Evolutionary conservation across 2,329 filamentous ascomycete species (phyloP).

Genomic region (Pyrenochaeta sp.): DNA sequence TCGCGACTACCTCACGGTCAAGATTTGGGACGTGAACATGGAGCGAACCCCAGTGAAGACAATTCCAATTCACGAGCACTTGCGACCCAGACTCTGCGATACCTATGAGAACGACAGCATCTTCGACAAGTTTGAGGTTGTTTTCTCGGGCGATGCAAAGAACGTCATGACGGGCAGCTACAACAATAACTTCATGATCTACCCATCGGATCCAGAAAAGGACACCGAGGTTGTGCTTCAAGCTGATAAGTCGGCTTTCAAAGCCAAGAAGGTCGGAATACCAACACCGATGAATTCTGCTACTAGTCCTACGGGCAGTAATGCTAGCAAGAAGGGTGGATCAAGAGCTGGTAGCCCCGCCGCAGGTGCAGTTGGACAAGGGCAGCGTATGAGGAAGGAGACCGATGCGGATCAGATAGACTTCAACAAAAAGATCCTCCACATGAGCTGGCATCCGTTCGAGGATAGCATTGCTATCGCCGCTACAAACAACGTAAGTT

Average conservation of each 20-base stretch:
- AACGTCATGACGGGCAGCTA: conserved; percentile 99
- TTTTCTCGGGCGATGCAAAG: conserved; percentile 97
- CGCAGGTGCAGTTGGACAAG: conserved; percentile 72
- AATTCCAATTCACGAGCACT: conserved; percentile 97
- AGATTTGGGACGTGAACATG: conserved; percentile 99
- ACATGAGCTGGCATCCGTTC: conserved; percentile 99
- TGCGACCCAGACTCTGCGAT: conserved; percentile 91
- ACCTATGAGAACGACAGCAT: conserved; percentile 99
- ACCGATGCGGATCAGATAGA: conserved; percentile 99
- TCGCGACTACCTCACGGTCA: conserved; percentile 96
- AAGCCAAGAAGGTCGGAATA: conserved; percentile 98
- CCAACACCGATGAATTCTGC: conserved; percentile 93
- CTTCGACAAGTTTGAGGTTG: conserved; percentile 99
- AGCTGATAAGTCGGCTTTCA: conserved; percentile 98
- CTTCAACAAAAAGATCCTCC: conserved; percentile 99
- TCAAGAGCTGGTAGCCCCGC: conserved; percentile 90
- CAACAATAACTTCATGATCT: conserved; percentile 99
- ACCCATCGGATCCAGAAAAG: conserved; percentile 93
- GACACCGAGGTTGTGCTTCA: conserved; percentile 97
- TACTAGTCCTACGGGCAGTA: conserved; percentile 73
- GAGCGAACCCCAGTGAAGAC: conserved; percentile 97
- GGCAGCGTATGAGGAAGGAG: conserved; percentile 97
- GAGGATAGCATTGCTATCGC: conserved; percentile 99
- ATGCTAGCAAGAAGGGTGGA: conserved; percentile 80
- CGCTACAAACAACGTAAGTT: conserved; percentile 96